These are phyloP conservation scores for Ilyonectria destructans DNA, from an alignment of 2,329 filamentous ascomycete genomes.

Conservation along the genomic window DNA sequence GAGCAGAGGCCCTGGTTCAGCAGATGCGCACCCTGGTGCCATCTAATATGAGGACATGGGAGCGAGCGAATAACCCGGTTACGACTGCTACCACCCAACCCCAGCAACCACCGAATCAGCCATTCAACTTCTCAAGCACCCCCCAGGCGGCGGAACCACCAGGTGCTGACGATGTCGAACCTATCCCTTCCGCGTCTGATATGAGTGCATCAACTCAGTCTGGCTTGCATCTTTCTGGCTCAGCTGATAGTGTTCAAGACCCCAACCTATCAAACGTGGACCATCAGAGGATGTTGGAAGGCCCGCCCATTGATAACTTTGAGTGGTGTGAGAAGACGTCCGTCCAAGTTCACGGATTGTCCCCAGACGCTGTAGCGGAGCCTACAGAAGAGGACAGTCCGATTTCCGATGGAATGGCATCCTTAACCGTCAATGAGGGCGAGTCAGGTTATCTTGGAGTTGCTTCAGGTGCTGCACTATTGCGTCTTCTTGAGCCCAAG, in stretches of 20 bases:
- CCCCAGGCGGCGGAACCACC: not conserved
- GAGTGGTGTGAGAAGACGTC: slow-evolving; percentile 57
- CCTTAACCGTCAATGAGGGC: slow-evolving; percentile 54
- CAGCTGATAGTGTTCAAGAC: slow-evolving; percentile 17
- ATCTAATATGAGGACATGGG: slow-evolving; percentile 43
- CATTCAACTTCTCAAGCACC: slow-evolving; percentile 39
- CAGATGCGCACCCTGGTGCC: slow-evolving; percentile 52
- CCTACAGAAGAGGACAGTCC: slow-evolving; percentile 46
- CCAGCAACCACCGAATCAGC: slow-evolving; percentile 1
- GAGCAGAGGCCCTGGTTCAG: slow-evolving; percentile 52
- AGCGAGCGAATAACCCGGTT: slow-evolving; percentile 12
- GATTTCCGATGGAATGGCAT: slow-evolving; percentile 58
- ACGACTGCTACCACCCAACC: not conserved
- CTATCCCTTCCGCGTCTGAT: slow-evolving; percentile 1
- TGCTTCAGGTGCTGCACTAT: slow-evolving; percentile 62
- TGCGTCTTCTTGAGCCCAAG: slow-evolving; percentile 57
- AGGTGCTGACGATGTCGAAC: not conserved
- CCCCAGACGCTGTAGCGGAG: slow-evolving; percentile 41
- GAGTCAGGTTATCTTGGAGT: slow-evolving; percentile 64
- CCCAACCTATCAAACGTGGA: slow-evolving; percentile 28
- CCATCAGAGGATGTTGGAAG: slow-evolving; percentile 51
- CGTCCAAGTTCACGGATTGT: slow-evolving; percentile 46
- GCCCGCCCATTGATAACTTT: slow-evolving; percentile 55
- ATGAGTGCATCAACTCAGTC: not conserved
- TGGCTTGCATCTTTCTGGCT: not conserved